Conservation (phyloP, 2,329 filamentous ascomycete genomes). For the Helminthosporium solani region DNA sequence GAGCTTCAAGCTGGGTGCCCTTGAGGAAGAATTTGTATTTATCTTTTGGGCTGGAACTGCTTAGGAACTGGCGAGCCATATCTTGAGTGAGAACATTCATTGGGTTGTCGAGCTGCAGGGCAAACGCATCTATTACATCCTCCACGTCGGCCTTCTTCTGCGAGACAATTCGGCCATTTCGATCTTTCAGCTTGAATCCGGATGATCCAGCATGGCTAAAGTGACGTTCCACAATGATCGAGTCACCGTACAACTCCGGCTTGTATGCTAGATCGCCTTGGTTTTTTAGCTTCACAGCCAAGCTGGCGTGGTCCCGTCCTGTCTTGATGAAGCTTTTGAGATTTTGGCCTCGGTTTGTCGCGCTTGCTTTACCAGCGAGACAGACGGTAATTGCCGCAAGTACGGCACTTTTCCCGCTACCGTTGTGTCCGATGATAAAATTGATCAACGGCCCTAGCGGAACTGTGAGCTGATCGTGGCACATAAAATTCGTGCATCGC, state of each 20-base stretch:
- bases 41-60: slow-evolving; percentile 73
- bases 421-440: slow-evolving; percentile 97
- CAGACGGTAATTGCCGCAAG: slow-evolving; percentile 91
- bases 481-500: slow-evolving; percentile 94
- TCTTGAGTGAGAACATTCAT: slow-evolving; percentile 96
- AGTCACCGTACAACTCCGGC: slow-evolving; percentile 76
- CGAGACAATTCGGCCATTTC: slow-evolving; percentile 68
- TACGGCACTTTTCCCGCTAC: slow-evolving; percentile 95
- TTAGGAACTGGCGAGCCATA: slow-evolving; percentile 89
- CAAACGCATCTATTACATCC: slow-evolving; percentile 90
- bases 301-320: slow-evolving; percentile 68
- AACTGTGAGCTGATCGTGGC: slow-evolving; percentile 78
- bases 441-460: slow-evolving; percentile 93
- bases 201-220: slow-evolving; percentile 75
- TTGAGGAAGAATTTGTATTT: slow-evolving; percentile 98
- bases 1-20: slow-evolving; percentile 87
- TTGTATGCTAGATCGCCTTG: slow-evolving; percentile 81
- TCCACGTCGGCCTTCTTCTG: slow-evolving; percentile 85
- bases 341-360: slow-evolving; percentile 88
- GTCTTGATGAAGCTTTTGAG: slow-evolving; percentile 91
- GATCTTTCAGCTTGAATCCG: slow-evolving; percentile 84
- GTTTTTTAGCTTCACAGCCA: slow-evolving; percentile 89
- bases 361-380: slow-evolving; percentile 88
- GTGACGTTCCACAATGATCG: slow-evolving; percentile 86
- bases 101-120: slow-evolving; percentile 92